Evolutionary conservation across 768 basidiomycete species (phyloP).

Genomic region (Amanita jacksonii): DNA sequence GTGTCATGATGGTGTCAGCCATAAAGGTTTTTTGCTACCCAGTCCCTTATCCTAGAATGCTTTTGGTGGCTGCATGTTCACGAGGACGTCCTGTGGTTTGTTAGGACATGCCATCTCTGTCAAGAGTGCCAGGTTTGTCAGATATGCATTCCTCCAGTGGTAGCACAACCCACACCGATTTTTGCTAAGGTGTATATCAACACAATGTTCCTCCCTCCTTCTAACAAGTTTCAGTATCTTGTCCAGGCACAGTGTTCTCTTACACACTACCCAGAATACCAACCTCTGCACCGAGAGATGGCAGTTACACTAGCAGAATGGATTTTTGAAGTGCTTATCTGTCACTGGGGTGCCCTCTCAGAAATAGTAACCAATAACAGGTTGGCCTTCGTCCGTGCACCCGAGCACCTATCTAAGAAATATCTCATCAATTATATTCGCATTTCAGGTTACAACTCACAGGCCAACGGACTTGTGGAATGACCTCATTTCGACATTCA

Average conservation of each 20-base stretch:
- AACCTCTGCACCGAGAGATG: conserved; percentile 19
- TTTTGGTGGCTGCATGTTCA: conserved; percentile 24
- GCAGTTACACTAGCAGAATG: conserved; percentile 18
- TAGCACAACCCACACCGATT: conserved; percentile 16
- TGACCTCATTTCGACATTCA: conserved; percentile 19
- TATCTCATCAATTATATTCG: conserved; percentile 23
- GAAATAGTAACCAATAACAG: conserved; percentile 11
- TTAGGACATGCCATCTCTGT: conserved; percentile 17
- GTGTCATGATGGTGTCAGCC: conserved; percentile 15
- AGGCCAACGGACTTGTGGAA: conserved; percentile 16
- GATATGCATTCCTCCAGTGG: conserved; percentile 11
- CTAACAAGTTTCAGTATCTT: conserved; percentile 23
- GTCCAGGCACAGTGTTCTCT: conserved; percentile 28
- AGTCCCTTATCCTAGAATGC: conserved; percentile 9
- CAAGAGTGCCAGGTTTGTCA: conserved; percentile 12
- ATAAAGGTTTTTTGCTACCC: conserved; percentile 17
- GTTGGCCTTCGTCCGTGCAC: conserved; percentile 13
- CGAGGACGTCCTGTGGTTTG: conserved; percentile 17
- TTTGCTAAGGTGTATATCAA: conserved; percentile 30
- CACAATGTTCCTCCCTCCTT: conserved; percentile 29
- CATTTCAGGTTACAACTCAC: conserved; percentile 22
- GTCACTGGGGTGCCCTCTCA: too few species aligned
- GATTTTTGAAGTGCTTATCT: conserved; percentile 18
- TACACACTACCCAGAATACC: conserved; percentile 23
- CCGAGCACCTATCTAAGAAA: conserved; percentile 17